Conservation (phyloP, 306 rosid genomes). For the Bauhinia variegata region DNA sequence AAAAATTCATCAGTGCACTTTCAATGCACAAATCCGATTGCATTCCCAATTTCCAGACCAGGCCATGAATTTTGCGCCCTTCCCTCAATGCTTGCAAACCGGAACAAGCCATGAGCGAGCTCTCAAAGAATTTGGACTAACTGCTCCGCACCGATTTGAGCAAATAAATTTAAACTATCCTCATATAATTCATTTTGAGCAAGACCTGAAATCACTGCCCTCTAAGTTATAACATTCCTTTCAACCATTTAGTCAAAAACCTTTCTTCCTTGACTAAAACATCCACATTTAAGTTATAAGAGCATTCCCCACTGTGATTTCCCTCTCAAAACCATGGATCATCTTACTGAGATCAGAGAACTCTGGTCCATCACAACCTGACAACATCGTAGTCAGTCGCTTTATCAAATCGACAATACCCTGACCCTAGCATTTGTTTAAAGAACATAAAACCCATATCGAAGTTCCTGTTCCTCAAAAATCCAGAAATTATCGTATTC, state of each 20-base stretch:
- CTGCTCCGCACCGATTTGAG: conserved; percentile 52
- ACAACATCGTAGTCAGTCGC: conserved; percentile 79
- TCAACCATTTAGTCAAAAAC: conserved; percentile 78
- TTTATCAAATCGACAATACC: conserved; percentile 56
- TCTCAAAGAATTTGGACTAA: conserved; percentile 76
- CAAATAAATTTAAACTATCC: conserved; percentile 57
- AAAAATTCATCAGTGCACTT: conserved; percentile 92
- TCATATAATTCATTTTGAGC: conserved; percentile 58
- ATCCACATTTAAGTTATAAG: conserved; percentile 72
- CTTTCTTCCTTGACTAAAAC: conserved; percentile 56
- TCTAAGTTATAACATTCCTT: conserved; percentile 88
- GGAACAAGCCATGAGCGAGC: conserved; percentile 79
- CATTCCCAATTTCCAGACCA: conserved; percentile 74
- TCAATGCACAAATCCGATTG: conserved; percentile 73
- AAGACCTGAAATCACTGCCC: conserved; percentile 85
- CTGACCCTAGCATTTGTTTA: conserved; percentile 47
- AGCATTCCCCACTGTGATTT: conserved; percentile 76
- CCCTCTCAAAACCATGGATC: conserved; percentile 70
- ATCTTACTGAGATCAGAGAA: conserved; percentile 43
- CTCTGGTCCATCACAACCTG: conserved; percentile 66
- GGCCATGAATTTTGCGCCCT: conserved; percentile 81
- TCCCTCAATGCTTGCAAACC: conserved; percentile 70
- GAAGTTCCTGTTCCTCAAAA: conserved; percentile 53
- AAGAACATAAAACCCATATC: conserved; percentile 55
- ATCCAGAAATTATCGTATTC: conserved; percentile 72